A percentile compares a stretch with the other conserved stretches of the same genome.
phyloP scores from a whole-genome alignment of 306 rosid species.

The Cyamopsis tetragonoloba region DNA sequence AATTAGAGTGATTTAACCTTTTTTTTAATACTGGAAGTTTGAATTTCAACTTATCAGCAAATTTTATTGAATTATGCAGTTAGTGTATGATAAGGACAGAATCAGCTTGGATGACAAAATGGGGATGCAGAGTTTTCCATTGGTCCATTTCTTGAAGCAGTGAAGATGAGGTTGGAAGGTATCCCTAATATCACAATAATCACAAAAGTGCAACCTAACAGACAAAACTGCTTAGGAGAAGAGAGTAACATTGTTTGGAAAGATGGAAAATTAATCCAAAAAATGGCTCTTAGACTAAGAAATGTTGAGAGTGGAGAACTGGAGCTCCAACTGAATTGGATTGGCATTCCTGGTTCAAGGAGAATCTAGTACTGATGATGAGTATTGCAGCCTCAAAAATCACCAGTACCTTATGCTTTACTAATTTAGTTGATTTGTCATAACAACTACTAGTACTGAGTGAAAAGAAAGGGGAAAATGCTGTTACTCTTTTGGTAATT shows the following conservation, averaged over 20 bases:
- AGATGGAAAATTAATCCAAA: slow-evolving; percentile 51
- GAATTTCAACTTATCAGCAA: not conserved
- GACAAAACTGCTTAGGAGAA: slow-evolving; percentile 67
- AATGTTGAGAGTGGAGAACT: slow-evolving; percentile 79
- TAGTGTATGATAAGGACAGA: slow-evolving; percentile 67
- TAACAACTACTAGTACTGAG: not conserved
- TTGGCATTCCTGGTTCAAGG: slow-evolving; percentile 62
- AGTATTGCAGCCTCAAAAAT: too few relatives aligned
- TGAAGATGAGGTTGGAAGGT: slow-evolving; percentile 36
- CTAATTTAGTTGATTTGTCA: not conserved
- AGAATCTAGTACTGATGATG: slow-evolving; percentile 43
- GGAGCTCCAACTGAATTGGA: slow-evolving; percentile 71
- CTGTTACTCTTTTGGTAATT: too few relatives aligned
- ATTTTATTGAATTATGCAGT: slow-evolving; percentile 34
- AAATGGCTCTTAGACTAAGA: slow-evolving; percentile 64
- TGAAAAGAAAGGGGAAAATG: slow-evolving; percentile 1
- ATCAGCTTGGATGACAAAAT: slow-evolving; percentile 72
- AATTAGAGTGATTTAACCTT: too few relatives aligned
- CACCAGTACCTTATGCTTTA: not conserved
- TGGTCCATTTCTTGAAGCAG: slow-evolving; percentile 42
- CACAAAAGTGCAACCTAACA: slow-evolving; percentile 44
- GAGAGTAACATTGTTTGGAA: slow-evolving; percentile 59
- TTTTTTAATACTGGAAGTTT: not conserved
- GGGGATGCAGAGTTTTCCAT: slow-evolving; percentile 77
- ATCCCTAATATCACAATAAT: slow-evolving; percentile 50